Conservation (phyloP, 306 rosid species). For the Medicago ruthenica region DNA sequence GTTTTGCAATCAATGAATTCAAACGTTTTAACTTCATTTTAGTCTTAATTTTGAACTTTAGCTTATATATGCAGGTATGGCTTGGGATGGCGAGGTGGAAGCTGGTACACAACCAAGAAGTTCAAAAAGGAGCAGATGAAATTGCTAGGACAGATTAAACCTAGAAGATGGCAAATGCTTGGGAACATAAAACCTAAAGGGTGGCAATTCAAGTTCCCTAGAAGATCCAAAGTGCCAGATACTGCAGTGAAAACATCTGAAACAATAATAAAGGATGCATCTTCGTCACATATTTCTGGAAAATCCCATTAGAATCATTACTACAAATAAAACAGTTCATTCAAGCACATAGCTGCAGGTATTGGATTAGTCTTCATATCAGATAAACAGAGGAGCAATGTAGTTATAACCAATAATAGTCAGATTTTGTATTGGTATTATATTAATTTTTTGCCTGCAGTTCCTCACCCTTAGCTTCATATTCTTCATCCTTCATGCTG, state of each 20-base stretch:
- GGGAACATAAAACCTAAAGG: constrained; percentile 65
- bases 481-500: constrained; percentile 19
- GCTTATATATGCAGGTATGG: constrained; percentile 64
- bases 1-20: constrained; percentile 23
- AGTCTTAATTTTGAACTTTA: background rate
- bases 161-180: constrained; percentile 76
- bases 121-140: constrained; percentile 88
- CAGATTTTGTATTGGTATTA: constrained; percentile 24
- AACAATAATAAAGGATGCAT: constrained; percentile 50
- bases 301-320: constrained; percentile 26
- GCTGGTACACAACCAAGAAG: constrained; percentile 71
- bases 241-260: constrained; percentile 55
- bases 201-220: constrained; percentile 64
- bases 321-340: too few relatives aligned
- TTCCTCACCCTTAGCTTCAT: constrained; percentile 31
- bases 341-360: too few relatives aligned
- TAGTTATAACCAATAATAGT: constrained; percentile 26
- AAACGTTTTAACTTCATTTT: constrained; percentile 1
- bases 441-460: constrained; percentile 26
- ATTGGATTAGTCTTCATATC: constrained; percentile 29
- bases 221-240: constrained; percentile 53
- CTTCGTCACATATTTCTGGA: constrained; percentile 33
- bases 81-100: constrained; percentile 98
- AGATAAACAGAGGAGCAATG: constrained; percentile 22
- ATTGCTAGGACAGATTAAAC: constrained; percentile 72